Conservation (phyloP, 495 filamentous ascomycete species). For the Umbilicaria muhlenbergii region DNA sequence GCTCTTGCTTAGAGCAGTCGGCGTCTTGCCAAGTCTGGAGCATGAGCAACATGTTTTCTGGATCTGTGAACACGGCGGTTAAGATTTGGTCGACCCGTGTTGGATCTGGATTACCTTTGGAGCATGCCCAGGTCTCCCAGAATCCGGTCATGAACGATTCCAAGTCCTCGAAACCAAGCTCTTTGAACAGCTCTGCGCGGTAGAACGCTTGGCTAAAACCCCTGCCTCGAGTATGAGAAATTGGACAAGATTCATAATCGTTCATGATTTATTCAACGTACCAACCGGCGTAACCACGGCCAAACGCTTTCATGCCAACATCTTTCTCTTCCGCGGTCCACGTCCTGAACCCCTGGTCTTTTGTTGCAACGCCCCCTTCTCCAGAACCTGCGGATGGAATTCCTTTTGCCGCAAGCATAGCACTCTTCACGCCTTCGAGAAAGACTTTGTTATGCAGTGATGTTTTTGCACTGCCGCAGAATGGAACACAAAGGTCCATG, state of each 20-base stretch:
- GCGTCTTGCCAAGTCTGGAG: conserved; percentile 60
- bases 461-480: conserved; percentile 53
- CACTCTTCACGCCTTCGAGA: conserved; percentile 53
- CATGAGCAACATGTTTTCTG: conserved; percentile 52
- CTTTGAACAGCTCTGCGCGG: conserved; percentile 42
- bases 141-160: conserved; percentile 58
- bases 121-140: conserved; percentile 57
- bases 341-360: conserved; percentile 23
- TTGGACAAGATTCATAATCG: too few species aligned
- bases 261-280: conserved; percentile 10
- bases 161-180: conserved; percentile 41
- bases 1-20: conserved; percentile 45
- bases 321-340: conserved; percentile 42
- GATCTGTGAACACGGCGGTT: conserved; percentile 28
- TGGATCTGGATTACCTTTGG: conserved; percentile 30
- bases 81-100: not conserved
- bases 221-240: conserved; percentile 15
- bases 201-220: conserved; percentile 63
- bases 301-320: conserved; percentile 53
- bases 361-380: conserved; percentile 19
- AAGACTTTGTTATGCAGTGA: conserved; percentile 60
- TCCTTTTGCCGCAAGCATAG: conserved; percentile 46
- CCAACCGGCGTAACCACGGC: conserved; percentile 61
- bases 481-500: conserved; percentile 48
- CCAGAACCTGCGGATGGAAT: conserved; percentile 32